These are phyloP conservation scores for Mucuna pruriens DNA, from an alignment of 306 rosid genomes.

Conservation along the genomic window DNA sequence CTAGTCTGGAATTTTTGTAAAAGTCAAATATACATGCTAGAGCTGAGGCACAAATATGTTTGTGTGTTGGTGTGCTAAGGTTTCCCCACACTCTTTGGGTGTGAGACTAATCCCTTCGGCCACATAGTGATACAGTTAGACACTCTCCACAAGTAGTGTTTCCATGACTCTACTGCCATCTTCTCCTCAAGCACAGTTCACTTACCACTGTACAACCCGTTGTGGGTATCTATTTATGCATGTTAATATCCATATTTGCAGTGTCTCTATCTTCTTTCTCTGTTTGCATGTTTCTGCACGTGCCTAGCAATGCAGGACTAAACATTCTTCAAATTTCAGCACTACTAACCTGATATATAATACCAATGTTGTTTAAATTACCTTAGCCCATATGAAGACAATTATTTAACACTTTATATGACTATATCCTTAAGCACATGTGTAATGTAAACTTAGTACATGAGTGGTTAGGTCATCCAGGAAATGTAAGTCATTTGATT, in stretches of 20 bases:
- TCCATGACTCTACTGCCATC: not conserved
- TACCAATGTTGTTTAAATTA: not conserved
- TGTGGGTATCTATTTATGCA: not conserved
- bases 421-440: not conserved
- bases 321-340: not conserved
- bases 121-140: not conserved
- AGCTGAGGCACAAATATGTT: not conserved
- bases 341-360: not conserved
- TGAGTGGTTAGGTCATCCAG: not conserved
- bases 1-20: slow-evolving; percentile 2
- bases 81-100: not conserved
- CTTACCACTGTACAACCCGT: not conserved
- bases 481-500: not conserved
- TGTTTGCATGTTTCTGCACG: not conserved
- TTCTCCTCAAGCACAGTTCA: not conserved
- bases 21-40: slow-evolving; percentile 19
- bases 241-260: not conserved
- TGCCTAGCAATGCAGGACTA: not conserved
- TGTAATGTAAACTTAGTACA: not conserved
- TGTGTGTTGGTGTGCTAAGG: not conserved
- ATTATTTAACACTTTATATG: not conserved
- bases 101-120: not conserved
- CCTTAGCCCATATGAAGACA: not conserved
- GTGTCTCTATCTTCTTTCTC: not conserved
- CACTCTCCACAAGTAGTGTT: not conserved